Evolutionary conservation across 768 basidiomycete genomes (phyloP), one percentile per base, ranked within the genome.

Genomic region (Leccinum fibrillosum): DNA sequence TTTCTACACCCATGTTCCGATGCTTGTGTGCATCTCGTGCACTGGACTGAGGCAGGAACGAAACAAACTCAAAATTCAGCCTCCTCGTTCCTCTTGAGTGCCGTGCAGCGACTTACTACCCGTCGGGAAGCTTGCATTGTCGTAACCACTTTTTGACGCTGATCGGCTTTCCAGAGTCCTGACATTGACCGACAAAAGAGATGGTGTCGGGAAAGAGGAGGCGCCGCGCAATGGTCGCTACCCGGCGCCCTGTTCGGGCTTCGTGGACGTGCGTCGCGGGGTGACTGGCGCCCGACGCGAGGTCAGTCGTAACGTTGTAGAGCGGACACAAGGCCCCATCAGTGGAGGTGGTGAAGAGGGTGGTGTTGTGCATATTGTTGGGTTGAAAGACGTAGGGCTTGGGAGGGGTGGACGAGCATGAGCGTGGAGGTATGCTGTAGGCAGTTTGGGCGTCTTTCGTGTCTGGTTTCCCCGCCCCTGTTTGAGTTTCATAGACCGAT

Each of bases 121-220:
- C 60, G 26, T 54, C 34, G 23, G 50, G 52, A n/a, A 62, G 54
- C 49, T 51, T 62, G 25, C 39, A 28, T 34, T 53, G 59, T 30
- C 52, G 52, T 30, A 59, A 35, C 64, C 64, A 66, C 32, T 59
- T 66, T 39, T 51, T 57, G 25, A 65, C 15, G 45, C 47, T 50
- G 39, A 62, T 42, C 4, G 60, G 45, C 25, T 56, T 50, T 4
- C 57, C 51, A 6, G 48, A 17, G 28, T 39, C 23, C 39, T 42
- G 39, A 42, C n/a, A 42, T 44, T 37, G 42, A 30, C 54, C 49
- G 12, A 53, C 23, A 39, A 65, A 62, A 2, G 57, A 59, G n/a
- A 65, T 42, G 11, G 52, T 65, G 35, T 62, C 64, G 10, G 64
- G 55, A 26, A 65, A 48, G 55, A 62, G 35, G 13, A 62, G 39